These are phyloP conservation scores for Skeletonema costatum DNA, from an alignment of 108 stramenopile species.

Conservation along the genomic window DNA sequence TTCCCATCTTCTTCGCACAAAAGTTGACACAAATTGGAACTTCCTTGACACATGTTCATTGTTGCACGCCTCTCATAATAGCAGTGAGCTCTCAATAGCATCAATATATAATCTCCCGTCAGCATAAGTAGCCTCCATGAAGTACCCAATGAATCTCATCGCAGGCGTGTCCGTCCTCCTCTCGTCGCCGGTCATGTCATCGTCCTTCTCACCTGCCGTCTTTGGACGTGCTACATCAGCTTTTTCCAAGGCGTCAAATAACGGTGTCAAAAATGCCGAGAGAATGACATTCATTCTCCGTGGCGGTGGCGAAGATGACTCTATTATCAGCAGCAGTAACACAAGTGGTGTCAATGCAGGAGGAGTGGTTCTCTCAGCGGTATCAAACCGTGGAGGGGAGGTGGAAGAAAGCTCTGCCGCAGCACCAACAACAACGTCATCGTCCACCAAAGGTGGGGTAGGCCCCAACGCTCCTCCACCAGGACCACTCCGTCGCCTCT, in stretches of 20 bases:
- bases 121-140: slow-evolving; percentile 1
- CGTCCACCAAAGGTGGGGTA: slow-evolving; percentile 27
- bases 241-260: background rate
- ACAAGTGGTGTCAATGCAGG: background rate
- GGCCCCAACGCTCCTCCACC: slow-evolving; percentile 67
- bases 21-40: too few species aligned
- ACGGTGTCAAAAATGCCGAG: background rate
- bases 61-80: too few species aligned
- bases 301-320: slow-evolving; percentile 8
- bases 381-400: background rate
- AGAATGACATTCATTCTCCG: slow-evolving; percentile 12
- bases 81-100: too few species aligned
- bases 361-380: background rate
- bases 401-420: background rate
- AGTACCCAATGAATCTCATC: background rate
- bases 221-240: background rate
- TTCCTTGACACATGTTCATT: too few species aligned
- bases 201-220: slow-evolving; percentile 22
- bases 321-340: background rate
- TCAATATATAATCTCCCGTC: too few species aligned
- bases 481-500: slow-evolving; percentile 58
- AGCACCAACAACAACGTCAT: background rate
- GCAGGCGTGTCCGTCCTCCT: slow-evolving; percentile 23
- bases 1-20: too few species aligned
- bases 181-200: slow-evolving; percentile 18